A percentile compares a stretch with the other conserved stretches of the same genome.
Evolutionary conservation across 805 yeast species (phyloP).

Genomic region (Candida coquimbonensis): DNA sequence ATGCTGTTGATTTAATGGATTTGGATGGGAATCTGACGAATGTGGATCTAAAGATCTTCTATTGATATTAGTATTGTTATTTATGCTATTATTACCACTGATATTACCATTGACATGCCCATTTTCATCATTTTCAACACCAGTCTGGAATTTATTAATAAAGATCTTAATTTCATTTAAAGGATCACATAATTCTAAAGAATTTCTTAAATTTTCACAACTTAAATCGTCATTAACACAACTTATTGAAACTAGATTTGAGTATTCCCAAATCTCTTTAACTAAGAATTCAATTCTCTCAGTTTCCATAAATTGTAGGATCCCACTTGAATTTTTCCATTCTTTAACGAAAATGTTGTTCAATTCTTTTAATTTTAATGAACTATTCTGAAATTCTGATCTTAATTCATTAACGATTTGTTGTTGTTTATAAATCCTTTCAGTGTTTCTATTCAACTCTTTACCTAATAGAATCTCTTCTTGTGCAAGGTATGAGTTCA

Average conservation of each 20-base stretch:
- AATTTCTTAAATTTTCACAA: conserved; percentile 61
- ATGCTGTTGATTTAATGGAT: conserved; percentile 1
- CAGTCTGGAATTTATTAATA: conserved; percentile 53
- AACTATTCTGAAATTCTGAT: conserved; percentile 50
- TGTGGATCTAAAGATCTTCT: conserved; percentile 5
- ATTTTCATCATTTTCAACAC: conserved; percentile 50
- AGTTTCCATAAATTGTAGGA: conserved; percentile 61
- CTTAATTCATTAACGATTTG: conserved; percentile 34
- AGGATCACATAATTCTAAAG: conserved; percentile 64
- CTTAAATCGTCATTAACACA: conserved; percentile 77
- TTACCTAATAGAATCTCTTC: conserved; percentile 65
- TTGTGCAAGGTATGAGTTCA: conserved; percentile 54
- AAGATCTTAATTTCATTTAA: conserved; percentile 49
- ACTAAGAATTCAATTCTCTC: conserved; percentile 66
- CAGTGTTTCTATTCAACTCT: conserved; percentile 56
- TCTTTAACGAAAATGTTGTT: conserved; percentile 62
- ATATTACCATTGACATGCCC: conserved; percentile 18
- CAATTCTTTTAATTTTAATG: conserved; percentile 46
- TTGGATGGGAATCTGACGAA: not conserved
- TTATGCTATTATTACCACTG: conserved; percentile 37
- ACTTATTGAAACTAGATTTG: conserved; percentile 64
- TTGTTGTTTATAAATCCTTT: conserved; percentile 45
- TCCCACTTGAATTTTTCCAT: conserved; percentile 60
- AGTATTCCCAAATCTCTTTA: conserved; percentile 68
- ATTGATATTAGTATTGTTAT: conserved; percentile 32